Base-by-base conservation (phyloP, 192 early-diverging fungal species). In the Umbelopsis sp. region DNA sequence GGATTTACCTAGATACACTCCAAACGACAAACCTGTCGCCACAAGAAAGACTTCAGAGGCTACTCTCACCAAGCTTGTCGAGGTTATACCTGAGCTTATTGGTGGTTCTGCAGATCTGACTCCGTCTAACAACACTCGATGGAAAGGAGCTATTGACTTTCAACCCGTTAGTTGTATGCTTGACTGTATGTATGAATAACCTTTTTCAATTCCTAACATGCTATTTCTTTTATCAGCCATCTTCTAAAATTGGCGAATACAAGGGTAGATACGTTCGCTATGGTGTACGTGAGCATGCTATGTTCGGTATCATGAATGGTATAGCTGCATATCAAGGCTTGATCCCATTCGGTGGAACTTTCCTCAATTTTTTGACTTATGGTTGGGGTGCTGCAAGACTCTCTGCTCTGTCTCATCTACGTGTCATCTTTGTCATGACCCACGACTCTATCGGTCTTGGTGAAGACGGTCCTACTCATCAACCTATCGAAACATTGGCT, bases 381-480 rank as follows among this genome's bases (percentile, higher is more conserved):
- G 93, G 88, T 11, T 87, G 85, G 47, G 94, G 95, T 49, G 91
- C 96, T 25, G 89, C 93, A 36, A 91, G 97, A 72, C 85, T 99
- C 44, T 82, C 89, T 56, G 95, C 97, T 0, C 81, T 99, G 66
- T 91, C 94, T 50, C 84, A 91, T 25, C 89, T 93, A 51, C 95
- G 93, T 26, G 91, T 97, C 56, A 73, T 99, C 68, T 97, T 96
- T 83, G 88, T 99, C 70, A 95, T 96, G 92, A 98, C 97, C 65
- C 97, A 99, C 87, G 97, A 99, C 84, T 98, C 96, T 26, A 96
- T 99, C 51, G 97, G 96, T 67, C 89, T 95, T 38, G 97, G 97
- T 69, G 97, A 99, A 81, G 97, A 99, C 81, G 97, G 97, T 4
- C 97, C 96, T 17, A 99, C 97, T 45, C 97, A 99, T 82, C 97